Conservation (phyloP, 2,329 filamentous ascomycete genomes). For the Aureobasidium sp. region DNA sequence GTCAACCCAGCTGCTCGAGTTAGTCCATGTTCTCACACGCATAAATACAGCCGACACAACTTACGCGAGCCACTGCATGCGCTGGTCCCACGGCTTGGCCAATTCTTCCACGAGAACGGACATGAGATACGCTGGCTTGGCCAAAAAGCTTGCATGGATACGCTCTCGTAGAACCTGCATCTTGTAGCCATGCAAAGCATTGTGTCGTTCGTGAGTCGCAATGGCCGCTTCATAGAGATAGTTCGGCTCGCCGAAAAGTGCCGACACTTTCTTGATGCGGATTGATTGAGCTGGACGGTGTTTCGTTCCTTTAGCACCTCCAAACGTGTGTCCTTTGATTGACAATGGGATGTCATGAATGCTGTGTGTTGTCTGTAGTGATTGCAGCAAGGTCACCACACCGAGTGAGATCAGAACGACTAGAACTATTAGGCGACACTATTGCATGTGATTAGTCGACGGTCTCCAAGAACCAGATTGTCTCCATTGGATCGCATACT, state of each 20-base stretch:
- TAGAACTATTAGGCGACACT: constrained; percentile 1
- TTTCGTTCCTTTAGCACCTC: not conserved
- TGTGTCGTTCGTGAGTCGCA: constrained; percentile 28
- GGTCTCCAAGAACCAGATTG: not conserved
- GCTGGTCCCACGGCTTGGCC: constrained; percentile 20
- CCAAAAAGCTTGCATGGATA: constrained; percentile 19
- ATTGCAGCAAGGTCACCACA: constrained; percentile 1
- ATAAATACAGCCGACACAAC: not conserved
- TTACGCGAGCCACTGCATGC: constrained; percentile 28
- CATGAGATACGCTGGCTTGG: constrained; percentile 23
- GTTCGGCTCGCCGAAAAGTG: constrained; percentile 27
- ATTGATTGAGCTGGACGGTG: not conserved
- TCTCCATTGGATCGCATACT: not conserved
- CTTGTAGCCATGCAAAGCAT: constrained; percentile 29
- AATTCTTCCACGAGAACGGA: constrained; percentile 24
- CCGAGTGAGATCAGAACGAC: not conserved
- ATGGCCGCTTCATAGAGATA: constrained; percentile 31
- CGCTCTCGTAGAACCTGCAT: constrained; percentile 28
- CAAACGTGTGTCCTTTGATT: not conserved
- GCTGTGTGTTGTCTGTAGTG: not conserved
- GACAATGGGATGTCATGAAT: not conserved
- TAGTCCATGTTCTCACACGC: not conserved
- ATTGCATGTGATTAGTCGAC: not conserved
- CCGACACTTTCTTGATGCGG: constrained; percentile 28
- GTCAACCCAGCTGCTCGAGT: constrained; percentile 21